Evolutionary conservation across 2,329 filamentous ascomycete species (phyloP).

Genomic region (Penicillium sp.): DNA sequence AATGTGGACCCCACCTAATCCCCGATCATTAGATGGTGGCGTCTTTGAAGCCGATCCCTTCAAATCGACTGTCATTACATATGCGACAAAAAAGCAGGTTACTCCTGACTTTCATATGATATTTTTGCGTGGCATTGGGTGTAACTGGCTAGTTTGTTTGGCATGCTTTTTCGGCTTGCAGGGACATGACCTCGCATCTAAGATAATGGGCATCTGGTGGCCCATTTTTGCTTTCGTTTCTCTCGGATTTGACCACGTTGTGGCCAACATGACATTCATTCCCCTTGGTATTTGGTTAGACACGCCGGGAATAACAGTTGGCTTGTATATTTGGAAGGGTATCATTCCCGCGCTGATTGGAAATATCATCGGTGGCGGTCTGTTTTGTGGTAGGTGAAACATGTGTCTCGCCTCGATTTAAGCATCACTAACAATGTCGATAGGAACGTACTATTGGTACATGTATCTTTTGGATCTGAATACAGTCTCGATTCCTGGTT

Average conservation of each 20-base stretch:
- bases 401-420: not conserved
- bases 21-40: conserved; percentile 41
- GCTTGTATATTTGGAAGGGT: conserved; percentile 59
- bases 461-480: conserved; percentile 39
- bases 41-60: conserved; percentile 49
- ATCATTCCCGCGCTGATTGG: conserved; percentile 56
- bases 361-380: conserved; percentile 54
- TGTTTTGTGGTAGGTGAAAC: conserved; percentile 49
- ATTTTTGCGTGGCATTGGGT: conserved; percentile 56
- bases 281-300: conserved; percentile 54
- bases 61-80: conserved; percentile 45
- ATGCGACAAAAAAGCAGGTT: conserved; percentile 52
- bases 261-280: conserved; percentile 59
- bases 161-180: conserved; percentile 49
- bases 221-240: conserved; percentile 58
- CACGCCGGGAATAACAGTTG: conserved; percentile 46
- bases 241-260: conserved; percentile 56
- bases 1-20: not conserved
- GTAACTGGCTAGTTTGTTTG: conserved; percentile 60
- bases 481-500: conserved; percentile 12
- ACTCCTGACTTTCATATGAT: conserved; percentile 53
- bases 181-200: conserved; percentile 53
- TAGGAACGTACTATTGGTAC: conserved; percentile 50
- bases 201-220: conserved; percentile 58
- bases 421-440: not conserved